phyloP scores from a whole-genome alignment of 129 eudicot species.

The Rutidosis leptorrhynchoides region DNA sequence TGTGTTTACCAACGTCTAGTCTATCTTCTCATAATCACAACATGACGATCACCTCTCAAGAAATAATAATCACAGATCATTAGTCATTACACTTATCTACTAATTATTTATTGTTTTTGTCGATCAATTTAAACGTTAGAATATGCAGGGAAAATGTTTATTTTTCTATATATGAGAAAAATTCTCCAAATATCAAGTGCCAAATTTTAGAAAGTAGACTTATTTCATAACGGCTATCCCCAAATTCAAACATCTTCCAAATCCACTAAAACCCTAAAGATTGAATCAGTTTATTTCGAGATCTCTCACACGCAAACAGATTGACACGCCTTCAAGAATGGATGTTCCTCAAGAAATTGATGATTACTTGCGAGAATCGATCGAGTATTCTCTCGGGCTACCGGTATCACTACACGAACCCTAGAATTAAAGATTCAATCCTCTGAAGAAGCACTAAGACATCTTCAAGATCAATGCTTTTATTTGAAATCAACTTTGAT shows the following conservation, averaged over 20 bases:
- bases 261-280: neutral
- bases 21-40: no score
- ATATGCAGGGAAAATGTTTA: no score
- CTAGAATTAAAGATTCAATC: conserved; percentile 61
- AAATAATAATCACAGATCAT: no score
- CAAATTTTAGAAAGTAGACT: no score
- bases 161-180: no score
- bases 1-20: no score
- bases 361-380: conserved; percentile 66
- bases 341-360: conserved; percentile 68
- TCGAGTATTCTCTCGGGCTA: conserved; percentile 61
- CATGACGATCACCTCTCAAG: no score
- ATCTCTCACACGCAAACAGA: neutral
- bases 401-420: conserved; percentile 46
- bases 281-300: neutral
- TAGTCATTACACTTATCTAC: no score
- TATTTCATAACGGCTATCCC: conserved; percentile 1
- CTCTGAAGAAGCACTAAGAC: conserved; percentile 39
- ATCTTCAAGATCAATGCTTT: conserved; percentile 50
- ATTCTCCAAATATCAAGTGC: no score
- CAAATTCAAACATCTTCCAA: neutral
- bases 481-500: conserved; percentile 45
- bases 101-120: no score
- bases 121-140: no score
- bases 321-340: conserved; percentile 31